Base-by-base conservation (phyloP, 1,284 basidiomycete genomes). In the Fomitiporia mediterranea region DNA sequence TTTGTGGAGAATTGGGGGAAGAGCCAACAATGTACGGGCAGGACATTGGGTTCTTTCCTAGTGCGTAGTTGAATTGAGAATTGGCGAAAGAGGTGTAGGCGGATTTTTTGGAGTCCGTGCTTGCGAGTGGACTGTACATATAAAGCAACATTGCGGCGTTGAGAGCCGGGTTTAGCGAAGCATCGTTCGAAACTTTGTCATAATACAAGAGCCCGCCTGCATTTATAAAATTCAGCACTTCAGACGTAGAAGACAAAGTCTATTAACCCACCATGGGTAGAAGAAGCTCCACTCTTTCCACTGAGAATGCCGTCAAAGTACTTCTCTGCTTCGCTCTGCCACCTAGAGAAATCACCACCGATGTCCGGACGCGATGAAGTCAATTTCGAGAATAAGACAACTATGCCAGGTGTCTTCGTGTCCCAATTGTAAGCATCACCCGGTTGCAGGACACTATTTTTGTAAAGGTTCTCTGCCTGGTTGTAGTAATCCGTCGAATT, bases 391-490 rank as follows among this genome's bases (percentile, higher is more conserved):
- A 89, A 89, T 9, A 96, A 72, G 17, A 96, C 79, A 40, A 84
- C 81, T 0, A 91, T 67, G 1, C 86, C 91, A 2, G 91, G 86
- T 0, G 80, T 79, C 68, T 91, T 90, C 1, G 82, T 82, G 66
- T 95, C 93, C 94, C 94, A 97, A 67, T 95, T 94, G 73, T 94
- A 90, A 4, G 88, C 84, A 4, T 74, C 70, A 52, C 84, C 72
- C 40, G 76, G 72, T 1, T 74, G 73, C 0, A 93, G 76, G 15
- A 74, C 68, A 65, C 81, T 88, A 35, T 82, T 71, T 3, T 72
- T 65, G 67, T 87, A 94, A 65, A 80, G 81, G 2, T 70, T 65
- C 64, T 83, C 75, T 0, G 91, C 91, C 57, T 91, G 79, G 19
- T 77, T 67, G 64, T 85, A 89, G 55, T 83, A 75, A 13, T 74